Evolutionary conservation across 129 eudicot species (phyloP).

Genomic region (Solidago caesia): DNA sequence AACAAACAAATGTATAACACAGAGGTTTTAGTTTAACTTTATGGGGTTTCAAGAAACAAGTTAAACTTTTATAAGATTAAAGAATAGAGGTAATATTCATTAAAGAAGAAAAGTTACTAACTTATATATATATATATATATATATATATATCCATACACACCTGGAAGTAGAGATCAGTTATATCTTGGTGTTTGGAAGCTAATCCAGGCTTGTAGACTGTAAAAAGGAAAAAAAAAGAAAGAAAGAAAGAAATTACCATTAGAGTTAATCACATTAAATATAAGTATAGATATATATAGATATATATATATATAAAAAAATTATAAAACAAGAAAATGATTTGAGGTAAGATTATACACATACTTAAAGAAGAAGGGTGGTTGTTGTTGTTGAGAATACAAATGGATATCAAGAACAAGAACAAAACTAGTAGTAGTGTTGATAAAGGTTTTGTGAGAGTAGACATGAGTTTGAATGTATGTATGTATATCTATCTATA

Average conservation of each 20-base stretch:
- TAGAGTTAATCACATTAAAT: conserved; percentile 1
- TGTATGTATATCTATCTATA: neutral
- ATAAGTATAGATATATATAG: neutral
- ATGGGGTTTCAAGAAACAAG: neutral
- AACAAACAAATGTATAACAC: neutral
- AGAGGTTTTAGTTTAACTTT: neutral
- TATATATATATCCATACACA: neutral
- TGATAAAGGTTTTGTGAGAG: conserved; percentile 30
- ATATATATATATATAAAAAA: too few species aligned
- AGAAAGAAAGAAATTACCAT: neutral
- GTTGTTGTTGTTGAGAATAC: conserved; percentile 22
- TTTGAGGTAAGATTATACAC: conserved; percentile 9
- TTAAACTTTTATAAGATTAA: neutral
- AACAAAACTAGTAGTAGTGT: conserved; percentile 25
- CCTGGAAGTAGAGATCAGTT: conserved; percentile 30
- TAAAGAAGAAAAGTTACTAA: neutral
- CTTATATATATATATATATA: neutral
- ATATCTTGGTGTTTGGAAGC: conserved; percentile 25
- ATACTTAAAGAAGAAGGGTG: conserved; percentile 26
- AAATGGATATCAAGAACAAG: conserved; percentile 33
- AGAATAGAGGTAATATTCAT: neutral
- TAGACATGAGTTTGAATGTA: conserved; percentile 28
- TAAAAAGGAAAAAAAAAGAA: neutral
- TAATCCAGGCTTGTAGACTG: conserved; percentile 30
- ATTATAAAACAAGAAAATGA: neutral